Percentiles rank a stretch among this genome's conserved stretches.
phyloP scores from a whole-genome alignment of 345 rosid genomes.

The Euphorbia peplus region DNA sequence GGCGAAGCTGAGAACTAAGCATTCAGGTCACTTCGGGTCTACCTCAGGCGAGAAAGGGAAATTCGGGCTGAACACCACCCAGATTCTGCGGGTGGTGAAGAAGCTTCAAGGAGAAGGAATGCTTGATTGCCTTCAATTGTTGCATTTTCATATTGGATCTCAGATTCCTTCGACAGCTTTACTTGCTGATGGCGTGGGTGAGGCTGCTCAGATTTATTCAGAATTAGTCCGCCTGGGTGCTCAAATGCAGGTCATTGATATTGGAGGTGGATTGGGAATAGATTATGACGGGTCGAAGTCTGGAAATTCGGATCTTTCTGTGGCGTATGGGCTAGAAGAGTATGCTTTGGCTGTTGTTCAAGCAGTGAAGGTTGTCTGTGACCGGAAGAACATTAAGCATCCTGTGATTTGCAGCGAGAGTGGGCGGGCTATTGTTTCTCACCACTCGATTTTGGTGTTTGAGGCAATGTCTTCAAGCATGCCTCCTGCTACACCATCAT shows the following conservation, averaged over 20 bases:
- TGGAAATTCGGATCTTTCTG: slow-evolving; percentile 74
- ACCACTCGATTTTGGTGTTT: slow-evolving; percentile 76
- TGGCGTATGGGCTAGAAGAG: slow-evolving; percentile 77
- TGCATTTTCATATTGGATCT: slow-evolving; percentile 94
- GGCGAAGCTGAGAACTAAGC: slow-evolving; percentile 86
- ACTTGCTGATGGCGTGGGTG: slow-evolving; percentile 67
- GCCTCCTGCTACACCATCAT: slow-evolving; percentile 12
- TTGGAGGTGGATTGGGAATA: slow-evolving; percentile 88
- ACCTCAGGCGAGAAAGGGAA: slow-evolving; percentile 99
- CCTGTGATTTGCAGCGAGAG: slow-evolving; percentile 87
- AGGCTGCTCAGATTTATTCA: slow-evolving; percentile 88
- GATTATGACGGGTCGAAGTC: slow-evolving; percentile 96
- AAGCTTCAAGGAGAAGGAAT: slow-evolving; percentile 57
- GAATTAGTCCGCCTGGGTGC: slow-evolving; percentile 93
- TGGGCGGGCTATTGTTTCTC: slow-evolving; percentile 90
- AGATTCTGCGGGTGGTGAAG: slow-evolving; percentile 70
- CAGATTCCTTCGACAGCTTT: slow-evolving; percentile 78
- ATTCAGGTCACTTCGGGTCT: slow-evolving; percentile 89
- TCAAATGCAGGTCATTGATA: slow-evolving; percentile 65
- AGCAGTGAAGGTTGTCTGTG: slow-evolving; percentile 60
- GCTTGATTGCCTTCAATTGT: slow-evolving; percentile 78
- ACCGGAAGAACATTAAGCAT: slow-evolving; percentile 63
- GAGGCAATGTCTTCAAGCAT: slow-evolving; percentile 60
- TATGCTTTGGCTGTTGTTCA: slow-evolving; percentile 80
- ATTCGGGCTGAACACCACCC: slow-evolving; percentile 74